Conservation (phyloP, 208 protist genomes). For the Novymonas esmeraldas region DNA sequence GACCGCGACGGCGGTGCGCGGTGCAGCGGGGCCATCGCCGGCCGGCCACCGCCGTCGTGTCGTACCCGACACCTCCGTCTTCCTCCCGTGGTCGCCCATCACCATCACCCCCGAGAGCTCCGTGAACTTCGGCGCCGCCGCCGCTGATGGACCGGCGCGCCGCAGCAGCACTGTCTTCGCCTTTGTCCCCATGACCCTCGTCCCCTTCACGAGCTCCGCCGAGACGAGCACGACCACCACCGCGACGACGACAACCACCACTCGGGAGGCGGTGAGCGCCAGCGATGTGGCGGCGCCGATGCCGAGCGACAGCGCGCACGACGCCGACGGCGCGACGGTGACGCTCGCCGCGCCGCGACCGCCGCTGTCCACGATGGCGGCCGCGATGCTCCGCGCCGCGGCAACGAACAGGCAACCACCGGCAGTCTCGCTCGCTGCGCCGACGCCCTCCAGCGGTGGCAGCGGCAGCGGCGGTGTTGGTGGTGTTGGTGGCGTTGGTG, state of each 20-base stretch:
- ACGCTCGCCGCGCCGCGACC: background rate
- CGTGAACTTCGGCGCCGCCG: conserved; percentile 27
- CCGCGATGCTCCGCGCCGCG: background rate
- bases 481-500: background rate
- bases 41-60: background rate
- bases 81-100: conserved; percentile 69
- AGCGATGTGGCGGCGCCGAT: conserved; percentile 18
- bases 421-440: background rate
- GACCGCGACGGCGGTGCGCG: background rate
- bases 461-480: background rate
- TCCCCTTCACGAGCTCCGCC: conserved; percentile 32
- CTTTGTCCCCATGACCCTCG: conserved; percentile 10
- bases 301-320: background rate
- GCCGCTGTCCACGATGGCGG: background rate
- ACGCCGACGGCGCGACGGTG: background rate
- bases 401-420: background rate
- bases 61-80: conserved; percentile 57
- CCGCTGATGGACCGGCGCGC: background rate
- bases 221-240: conserved; percentile 25
- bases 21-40: background rate
- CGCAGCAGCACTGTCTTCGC: no score
- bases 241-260: conserved; percentile 8
- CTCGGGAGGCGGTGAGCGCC: conserved; percentile 8
- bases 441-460: background rate
- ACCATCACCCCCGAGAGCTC: conserved; percentile 61